Base-by-base conservation (phyloP, 768 basidiomycete genomes). In the Rhizopogon vinicolor region DNA sequence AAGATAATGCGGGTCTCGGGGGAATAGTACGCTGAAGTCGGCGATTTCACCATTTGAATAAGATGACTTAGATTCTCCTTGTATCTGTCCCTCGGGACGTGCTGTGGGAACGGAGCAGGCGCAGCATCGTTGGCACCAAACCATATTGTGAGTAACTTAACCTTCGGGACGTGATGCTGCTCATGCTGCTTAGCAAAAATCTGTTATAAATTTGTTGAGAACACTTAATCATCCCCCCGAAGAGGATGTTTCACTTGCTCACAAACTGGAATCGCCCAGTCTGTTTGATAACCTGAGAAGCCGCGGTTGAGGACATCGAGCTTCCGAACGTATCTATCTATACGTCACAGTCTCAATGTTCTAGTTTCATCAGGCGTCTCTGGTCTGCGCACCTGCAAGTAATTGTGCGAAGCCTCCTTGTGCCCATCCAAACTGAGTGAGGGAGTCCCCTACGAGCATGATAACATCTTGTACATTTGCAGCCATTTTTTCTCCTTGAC, bases 51-150 rank as follows among this genome's bases (percentile, higher is more conserved):
- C 65, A 85, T 75, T 39, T 77, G 63, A 55, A 95, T 73, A 63
- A 95, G 81, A 29, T 75, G 68, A 46, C 68, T 68, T 43, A 96
- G 72, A 65, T 94, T 94, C 49, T 71, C 67, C 35, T 73, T 77
- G 75, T 84, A 96, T 46, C 75, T 74, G 18, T 75, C 69, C 25
- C 90, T 71, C 3, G 92, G 87, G 43, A 95, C 88, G 65, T 93
- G 87, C 64, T 96, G 94, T 14, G 75, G 70, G 18, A 79, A 83
- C 0, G 80, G 80, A 29, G 72, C 68, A 49, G 90, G 75, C 60
- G 81, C 83, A 6, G 94, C 83, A 67, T 98, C 94, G 71, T 98
- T 98, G 14, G 86, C 86, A 46, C 93, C 93, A 57, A 91, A 90
- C 92, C 92, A 97, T 64, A 96, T 84, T 5, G 83, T 83, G 56